Evolutionary conservation across 306 rosid species (phyloP).

Genomic region (Vigna unguiculata): DNA sequence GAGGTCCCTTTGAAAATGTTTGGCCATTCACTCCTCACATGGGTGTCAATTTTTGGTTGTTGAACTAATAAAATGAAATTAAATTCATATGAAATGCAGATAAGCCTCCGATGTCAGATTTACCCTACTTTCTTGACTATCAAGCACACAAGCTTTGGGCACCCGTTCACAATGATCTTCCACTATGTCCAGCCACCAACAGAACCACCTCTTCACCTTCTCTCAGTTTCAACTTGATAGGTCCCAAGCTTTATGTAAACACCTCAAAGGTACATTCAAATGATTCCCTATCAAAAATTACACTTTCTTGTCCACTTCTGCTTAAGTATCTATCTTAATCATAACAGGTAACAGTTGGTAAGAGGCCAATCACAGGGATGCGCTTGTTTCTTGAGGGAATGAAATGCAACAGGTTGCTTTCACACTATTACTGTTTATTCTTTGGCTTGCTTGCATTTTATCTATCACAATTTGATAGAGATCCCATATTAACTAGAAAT

Average conservation of each 20-base stretch:
- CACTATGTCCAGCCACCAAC: slow-evolving; percentile 71
- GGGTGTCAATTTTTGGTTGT: slow-evolving; percentile 28
- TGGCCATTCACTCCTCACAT: not conserved
- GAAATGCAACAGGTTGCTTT: slow-evolving; percentile 78
- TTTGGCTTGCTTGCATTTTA: not conserved
- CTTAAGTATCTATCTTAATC: slow-evolving; percentile 8
- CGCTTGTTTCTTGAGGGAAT: slow-evolving; percentile 92
- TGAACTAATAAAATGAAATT: slow-evolving; percentile 35
- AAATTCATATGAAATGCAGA: slow-evolving; percentile 54
- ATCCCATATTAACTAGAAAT: no score
- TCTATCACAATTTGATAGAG: no score
- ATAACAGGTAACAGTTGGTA: slow-evolving; percentile 69
- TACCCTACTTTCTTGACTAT: slow-evolving; percentile 86
- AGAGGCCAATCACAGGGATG: slow-evolving; percentile 85
- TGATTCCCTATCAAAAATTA: not conserved
- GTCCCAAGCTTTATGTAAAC: slow-evolving; percentile 82
- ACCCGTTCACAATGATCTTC: slow-evolving; percentile 82
- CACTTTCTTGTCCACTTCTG: slow-evolving; percentile 9
- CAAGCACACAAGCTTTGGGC: slow-evolving; percentile 89
- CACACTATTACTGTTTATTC: not conserved
- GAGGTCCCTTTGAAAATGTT: slow-evolving; percentile 76
- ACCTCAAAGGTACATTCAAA: slow-evolving; percentile 59
- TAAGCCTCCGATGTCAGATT: slow-evolving; percentile 83
- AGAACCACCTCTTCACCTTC: slow-evolving; percentile 55
- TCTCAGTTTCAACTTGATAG: slow-evolving; percentile 75